Base-by-base conservation (phyloP, 2,329 filamentous ascomycete species). In the Hypoxylon sp. region DNA sequence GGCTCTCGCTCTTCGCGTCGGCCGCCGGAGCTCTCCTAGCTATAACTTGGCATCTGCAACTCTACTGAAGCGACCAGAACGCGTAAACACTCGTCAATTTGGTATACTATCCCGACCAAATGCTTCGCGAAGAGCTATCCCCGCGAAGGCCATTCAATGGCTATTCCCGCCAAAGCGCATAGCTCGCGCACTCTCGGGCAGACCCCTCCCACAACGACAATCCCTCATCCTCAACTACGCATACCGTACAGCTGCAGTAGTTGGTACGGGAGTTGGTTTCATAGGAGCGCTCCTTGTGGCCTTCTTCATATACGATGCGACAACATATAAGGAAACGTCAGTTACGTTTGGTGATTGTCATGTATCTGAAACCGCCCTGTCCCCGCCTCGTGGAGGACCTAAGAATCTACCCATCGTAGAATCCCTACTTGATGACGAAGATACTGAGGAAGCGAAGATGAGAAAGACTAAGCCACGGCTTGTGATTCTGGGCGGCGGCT, bases 401-500 rank as follows among this genome's bases (percentile, higher is more conserved):
- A 98, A 99, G 84, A 97, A 99, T 74, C 81, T 99, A 32, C 96
- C 95, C 1, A 96, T 99, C 63, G 90, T 92, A 19, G 93, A 97
- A 69, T 88, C 91, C 23, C 88, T 94, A 66, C 89, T 99, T 41
- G 94, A 97, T 75, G 96, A 98, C 75, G 89, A 97, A 72, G 95
- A 97, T 70, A 88, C 82, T 55, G 87, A 90, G 12, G 85, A 87
- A 61, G 94, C 90, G 80, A 85, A 83, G 68, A 84, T 82, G 52
- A 88, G 90, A 77, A 96, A 93, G 80, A 87, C 94, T 75, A 99
- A 99, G 82, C 96, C 96, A 3, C 92, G 91, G 75, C 82, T 99
- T 73, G 96, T 99, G 41, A 91, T 99, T 63, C 81, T 99, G 32
- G 96, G 96, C 19, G 94, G 94, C 14, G 96, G 96, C 46, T 99